phyloP scores from a whole-genome alignment of 768 basidiomycete genomes.

The Nidularia pulvinata region DNA sequence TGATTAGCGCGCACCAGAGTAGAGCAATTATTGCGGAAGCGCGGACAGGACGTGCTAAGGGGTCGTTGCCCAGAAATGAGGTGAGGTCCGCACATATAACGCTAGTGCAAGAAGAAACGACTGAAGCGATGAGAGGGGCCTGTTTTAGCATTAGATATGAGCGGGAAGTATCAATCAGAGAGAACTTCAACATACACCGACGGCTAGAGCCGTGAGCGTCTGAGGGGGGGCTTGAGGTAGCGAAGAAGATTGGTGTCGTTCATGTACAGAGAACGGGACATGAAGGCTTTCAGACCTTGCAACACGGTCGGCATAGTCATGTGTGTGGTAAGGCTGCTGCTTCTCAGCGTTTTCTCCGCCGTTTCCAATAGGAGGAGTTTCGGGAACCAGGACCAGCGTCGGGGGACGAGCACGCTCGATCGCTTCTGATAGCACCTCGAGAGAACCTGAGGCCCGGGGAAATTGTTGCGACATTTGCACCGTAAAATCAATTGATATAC shows the following conservation, averaged over 20 bases:
- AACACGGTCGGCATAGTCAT: background rate
- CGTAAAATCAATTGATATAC: no score
- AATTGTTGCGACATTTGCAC: background rate
- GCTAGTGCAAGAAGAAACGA: constrained; percentile 4
- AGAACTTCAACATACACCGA: background rate
- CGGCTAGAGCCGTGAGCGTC: background rate
- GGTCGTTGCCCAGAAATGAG: background rate
- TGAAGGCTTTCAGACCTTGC: background rate
- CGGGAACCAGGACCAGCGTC: background rate
- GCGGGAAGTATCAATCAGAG: background rate
- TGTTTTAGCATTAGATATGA: background rate
- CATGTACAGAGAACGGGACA: background rate
- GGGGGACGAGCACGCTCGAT: background rate
- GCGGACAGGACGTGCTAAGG: constrained; percentile 3
- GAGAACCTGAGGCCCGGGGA: background rate
- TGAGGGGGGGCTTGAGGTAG: background rate
- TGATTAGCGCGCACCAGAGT: constrained; percentile 7
- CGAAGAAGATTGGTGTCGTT: background rate
- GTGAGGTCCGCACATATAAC: constrained; percentile 5
- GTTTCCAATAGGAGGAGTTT: background rate
- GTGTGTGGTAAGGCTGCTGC: background rate
- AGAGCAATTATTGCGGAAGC: constrained; percentile 3
- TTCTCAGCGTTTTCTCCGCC: background rate
- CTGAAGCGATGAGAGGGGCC: constrained; percentile 8
- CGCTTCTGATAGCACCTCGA: background rate